phyloP scores from a whole-genome alignment of 768 basidiomycete species.

The Xerocomellus intermedius region DNA sequence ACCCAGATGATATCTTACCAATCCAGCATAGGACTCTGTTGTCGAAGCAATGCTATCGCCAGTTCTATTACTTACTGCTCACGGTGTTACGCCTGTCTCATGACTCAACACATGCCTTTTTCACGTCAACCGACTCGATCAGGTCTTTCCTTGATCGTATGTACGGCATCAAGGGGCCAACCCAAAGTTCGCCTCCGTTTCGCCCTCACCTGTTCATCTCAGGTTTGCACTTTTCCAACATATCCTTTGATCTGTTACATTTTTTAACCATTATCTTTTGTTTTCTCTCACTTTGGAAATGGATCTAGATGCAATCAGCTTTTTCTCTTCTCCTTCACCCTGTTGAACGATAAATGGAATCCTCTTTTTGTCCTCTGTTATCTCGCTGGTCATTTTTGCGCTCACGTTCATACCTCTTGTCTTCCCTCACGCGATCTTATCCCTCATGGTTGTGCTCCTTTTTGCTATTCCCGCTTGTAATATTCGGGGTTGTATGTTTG shows the following conservation, averaged over 20 bases:
- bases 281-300: neutral
- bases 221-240: neutral
- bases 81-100: slow-evolving; percentile 7
- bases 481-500: slow-evolving; percentile 6
- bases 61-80: slow-evolving; percentile 4
- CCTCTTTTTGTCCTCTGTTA: neutral
- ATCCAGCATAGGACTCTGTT: slow-evolving; percentile 5
- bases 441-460: neutral
- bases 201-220: neutral
- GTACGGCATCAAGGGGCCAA: neutral
- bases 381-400: neutral
- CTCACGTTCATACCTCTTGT: neutral
- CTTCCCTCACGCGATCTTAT: neutral
- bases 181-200: neutral
- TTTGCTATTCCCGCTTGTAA: slow-evolving; percentile 4
- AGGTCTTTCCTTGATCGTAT: neutral
- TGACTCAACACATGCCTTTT: slow-evolving; percentile 2
- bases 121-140: neutral
- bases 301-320: slow-evolving; percentile 14
- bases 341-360: neutral
- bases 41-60: slow-evolving; percentile 16
- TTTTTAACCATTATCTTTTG: neutral
- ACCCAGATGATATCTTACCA: slow-evolving; percentile 1
- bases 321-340: too few species aligned
- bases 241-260: slow-evolving; percentile 3